Base-by-base conservation (phyloP, 257 asterid genomes). In the Verbena officinalis region DNA sequence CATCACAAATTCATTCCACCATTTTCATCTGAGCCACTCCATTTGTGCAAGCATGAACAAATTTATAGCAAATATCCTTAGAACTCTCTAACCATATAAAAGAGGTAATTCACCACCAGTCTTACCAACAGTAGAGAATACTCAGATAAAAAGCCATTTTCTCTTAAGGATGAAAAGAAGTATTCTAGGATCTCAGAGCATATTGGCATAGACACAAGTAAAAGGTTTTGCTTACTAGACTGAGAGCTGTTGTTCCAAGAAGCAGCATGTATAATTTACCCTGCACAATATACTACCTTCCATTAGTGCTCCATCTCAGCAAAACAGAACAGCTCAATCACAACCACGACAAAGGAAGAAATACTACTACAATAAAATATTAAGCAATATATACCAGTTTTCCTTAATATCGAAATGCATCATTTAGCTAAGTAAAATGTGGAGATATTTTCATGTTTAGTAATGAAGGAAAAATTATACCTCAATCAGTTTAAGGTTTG, bases 231-330 rank as follows among this genome's bases (percentile, higher is more conserved):
- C 86, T 38, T 73, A 88, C 96, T 89, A 88, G 78, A 80, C 96
- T 88, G 55, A 88, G 91, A 68, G 96, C 89, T 57, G 96, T 88
- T 19, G 96, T 88, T 56, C 96, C 96, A 63, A 88, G 87, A 62
- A 88, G 94, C 77, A 85, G 83, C 86, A 88, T 75, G 68, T 88
- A 88, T 71, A 85, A 34, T 77, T 80, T 85, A 55, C 90, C 94
- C 94, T 88, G 91, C 60, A 68, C 59, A 55, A 74, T 15, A 53
- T 14, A 72, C 59, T 11, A 73, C 42, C 27, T 62, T 42, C 43
- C 31, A 23, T 82, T 70, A 78, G 64, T 51, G 33, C 52, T 34
- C 62, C 23, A 45, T 58, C 52, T 30, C 71, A 62, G 34, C 3
- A 23, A 42, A 14, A 61, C 19, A 62, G 38, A 59, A 10, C 13